Evolutionary conservation across 352 stramenopile genomes (phyloP).

Genomic region (Globisporangium alternatum): DNA sequence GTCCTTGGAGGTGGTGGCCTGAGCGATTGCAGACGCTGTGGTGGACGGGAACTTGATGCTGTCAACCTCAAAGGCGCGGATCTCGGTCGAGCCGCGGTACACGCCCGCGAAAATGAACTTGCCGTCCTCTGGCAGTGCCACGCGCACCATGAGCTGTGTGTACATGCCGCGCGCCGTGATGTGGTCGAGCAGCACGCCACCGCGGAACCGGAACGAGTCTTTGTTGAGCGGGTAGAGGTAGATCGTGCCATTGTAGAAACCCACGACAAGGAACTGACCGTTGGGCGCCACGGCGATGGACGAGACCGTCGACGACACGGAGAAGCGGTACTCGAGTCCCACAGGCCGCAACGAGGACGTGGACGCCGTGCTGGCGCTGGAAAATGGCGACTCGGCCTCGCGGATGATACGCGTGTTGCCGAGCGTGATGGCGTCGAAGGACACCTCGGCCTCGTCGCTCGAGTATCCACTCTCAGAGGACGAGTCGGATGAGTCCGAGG

Average conservation of each 20-base stretch:
- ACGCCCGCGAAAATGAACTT: conserved; percentile 87
- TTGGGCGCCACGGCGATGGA: conserved; percentile 72
- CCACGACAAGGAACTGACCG: conserved; percentile 71
- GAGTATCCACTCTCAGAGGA: conserved; percentile 26
- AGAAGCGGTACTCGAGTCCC: conserved; percentile 62
- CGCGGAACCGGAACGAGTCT: conserved; percentile 59
- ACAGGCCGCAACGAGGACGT: conserved; percentile 26
- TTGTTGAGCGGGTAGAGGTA: conserved; percentile 62
- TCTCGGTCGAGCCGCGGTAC: conserved; percentile 84
- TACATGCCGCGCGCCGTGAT: conserved; percentile 81
- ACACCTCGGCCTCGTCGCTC: conserved; percentile 59
- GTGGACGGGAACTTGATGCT: conserved; percentile 62
- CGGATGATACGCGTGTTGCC: conserved; percentile 58
- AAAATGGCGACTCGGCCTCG: conserved; percentile 43
- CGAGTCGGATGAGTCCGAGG: conserved; percentile 25
- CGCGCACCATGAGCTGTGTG: conserved; percentile 78
- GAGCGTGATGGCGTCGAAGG: conserved; percentile 60
- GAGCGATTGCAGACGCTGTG: neutral
- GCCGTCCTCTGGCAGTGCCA: conserved; percentile 69
- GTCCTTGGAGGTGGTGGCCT: conserved; percentile 10
- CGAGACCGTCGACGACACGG: conserved; percentile 63
- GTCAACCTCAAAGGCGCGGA: conserved; percentile 79
- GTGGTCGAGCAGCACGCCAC: conserved; percentile 77
- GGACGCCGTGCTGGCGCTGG: conserved; percentile 32
- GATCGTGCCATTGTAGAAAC: conserved; percentile 77